Base-by-base conservation (phyloP, 129 eudicot genomes). In the Saussurea involucrata region DNA sequence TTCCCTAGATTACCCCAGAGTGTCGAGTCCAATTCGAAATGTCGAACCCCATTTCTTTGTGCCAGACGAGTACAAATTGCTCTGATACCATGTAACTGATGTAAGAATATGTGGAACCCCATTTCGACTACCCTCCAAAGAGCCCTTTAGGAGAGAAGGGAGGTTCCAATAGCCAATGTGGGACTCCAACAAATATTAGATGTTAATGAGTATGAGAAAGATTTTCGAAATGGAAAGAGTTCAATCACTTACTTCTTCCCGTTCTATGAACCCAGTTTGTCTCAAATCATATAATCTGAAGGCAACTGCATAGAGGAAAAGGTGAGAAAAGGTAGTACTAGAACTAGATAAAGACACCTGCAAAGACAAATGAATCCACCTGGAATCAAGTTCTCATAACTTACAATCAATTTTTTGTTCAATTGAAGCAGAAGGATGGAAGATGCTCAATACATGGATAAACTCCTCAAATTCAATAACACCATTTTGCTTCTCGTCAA, bases 241-340 rank as follows among this genome's bases (percentile, higher is more conserved):
- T 65, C 5, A 66, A 53, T 31, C 0, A 49, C 83, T 83, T 66
- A 85, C 87, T 78, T 79, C 87, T 80, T 82, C 92, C 28, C 88
- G 78, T 77, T 88, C 92, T 33, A 88, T 88, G 82, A 15, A 88
- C 44, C 92, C 90, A 12, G 92, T 88, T 81, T 66, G 78, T 68
- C 92, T 78, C 74, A 88, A 76, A 83, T 88, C 90, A 76, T 88
- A 88, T 75, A 88, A 67, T 78, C 89, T 88, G 65, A 88, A 88
- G 37, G 87, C 76, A 70, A 77, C 85, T 85, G 84, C 77, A 29
- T 32, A 77, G 72, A 64, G 31, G 18, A 63, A 68, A 82, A 65
- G 24, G 53, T 55, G 22, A 66, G 63, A 53, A 66, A 55, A 46
- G 17, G 28, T 31, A 63, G 31, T 40, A 36, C 29, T 27, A 27